These are phyloP conservation scores for Aspergillus coremiiformis DNA, from an alignment of 495 filamentous ascomycete genomes.

Conservation along the genomic window DNA sequence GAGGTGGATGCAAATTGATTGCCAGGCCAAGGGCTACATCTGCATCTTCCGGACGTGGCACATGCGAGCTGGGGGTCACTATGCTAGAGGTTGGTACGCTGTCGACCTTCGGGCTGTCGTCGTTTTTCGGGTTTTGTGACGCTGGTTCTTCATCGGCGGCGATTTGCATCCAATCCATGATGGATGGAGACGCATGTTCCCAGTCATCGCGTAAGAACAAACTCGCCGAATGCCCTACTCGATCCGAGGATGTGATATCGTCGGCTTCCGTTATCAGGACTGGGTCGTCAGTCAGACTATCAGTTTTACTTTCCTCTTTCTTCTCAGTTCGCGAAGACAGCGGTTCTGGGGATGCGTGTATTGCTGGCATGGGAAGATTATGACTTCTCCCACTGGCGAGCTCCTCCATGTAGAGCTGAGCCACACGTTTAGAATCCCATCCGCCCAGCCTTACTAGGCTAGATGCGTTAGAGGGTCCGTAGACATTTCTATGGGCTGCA, in stretches of 20 bases:
- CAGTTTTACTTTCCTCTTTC: constrained; percentile 12
- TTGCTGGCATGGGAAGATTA: constrained; percentile 14
- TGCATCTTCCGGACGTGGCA: constrained; percentile 5
- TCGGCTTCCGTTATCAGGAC: constrained; percentile 28
- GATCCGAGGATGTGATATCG: constrained; percentile 15
- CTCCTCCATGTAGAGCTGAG: constrained; percentile 47
- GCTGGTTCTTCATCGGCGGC: constrained; percentile 35
- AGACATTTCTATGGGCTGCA: not conserved
- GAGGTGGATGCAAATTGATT: constrained; percentile 28
- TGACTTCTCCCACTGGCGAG: constrained; percentile 34
- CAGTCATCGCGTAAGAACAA: constrained; percentile 44
- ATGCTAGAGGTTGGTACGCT: constrained; percentile 23
- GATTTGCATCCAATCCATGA: constrained; percentile 48
- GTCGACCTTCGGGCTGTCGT: constrained; percentile 17
- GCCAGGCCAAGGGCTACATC: constrained; percentile 30
- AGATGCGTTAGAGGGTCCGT: constrained; percentile 25
- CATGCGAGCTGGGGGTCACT: constrained; percentile 3
- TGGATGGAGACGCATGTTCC: constrained; percentile 49
- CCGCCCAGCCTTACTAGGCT: constrained; percentile 44
- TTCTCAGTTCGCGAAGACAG: constrained; percentile 4
- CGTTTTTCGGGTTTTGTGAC: constrained; percentile 10
- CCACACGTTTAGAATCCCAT: constrained; percentile 48
- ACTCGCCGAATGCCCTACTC: constrained; percentile 32
- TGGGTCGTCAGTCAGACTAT: constrained; percentile 33
- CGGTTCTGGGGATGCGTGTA: constrained; percentile 16